Evolutionary conservation across 352 stramenopile genomes (phyloP).

Genomic region (Phytophthora syringae): DNA sequence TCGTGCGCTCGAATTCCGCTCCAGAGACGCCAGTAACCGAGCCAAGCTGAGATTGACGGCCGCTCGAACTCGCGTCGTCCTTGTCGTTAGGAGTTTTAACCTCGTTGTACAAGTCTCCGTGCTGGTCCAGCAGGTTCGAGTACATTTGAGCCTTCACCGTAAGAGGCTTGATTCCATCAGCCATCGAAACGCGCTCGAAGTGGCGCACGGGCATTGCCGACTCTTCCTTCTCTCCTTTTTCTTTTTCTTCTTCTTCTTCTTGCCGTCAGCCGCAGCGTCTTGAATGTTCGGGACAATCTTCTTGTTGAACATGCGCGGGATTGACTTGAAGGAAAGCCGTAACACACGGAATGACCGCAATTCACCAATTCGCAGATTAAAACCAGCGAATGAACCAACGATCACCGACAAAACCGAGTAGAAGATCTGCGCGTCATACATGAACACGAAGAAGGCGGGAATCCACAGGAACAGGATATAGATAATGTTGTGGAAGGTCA

Average conservation of each 20-base stretch:
- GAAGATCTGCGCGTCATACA: constrained; percentile 90
- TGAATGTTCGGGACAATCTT: constrained; percentile 90
- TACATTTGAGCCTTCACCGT: constrained; percentile 89
- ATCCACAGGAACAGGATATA: constrained; percentile 89
- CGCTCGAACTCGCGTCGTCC: constrained; percentile 59
- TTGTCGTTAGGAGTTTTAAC: constrained; percentile 70
- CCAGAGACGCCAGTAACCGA: constrained; percentile 82
- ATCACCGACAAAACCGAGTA: constrained; percentile 83
- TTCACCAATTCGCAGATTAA: constrained; percentile 88
- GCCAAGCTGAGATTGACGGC: constrained; percentile 64
- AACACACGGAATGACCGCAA: constrained; percentile 86
- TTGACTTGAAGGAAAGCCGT: constrained; percentile 86
- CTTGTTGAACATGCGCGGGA: constrained; percentile 88
- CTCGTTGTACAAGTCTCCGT: constrained; percentile 64
- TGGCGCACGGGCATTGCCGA: constrained; percentile 67
- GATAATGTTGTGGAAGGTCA: constrained; percentile 86
- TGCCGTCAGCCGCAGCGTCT: constrained; percentile 48
- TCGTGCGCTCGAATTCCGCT: constrained; percentile 85
- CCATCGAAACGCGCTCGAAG: constrained; percentile 87
- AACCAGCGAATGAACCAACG: constrained; percentile 81
- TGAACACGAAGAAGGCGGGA: constrained; percentile 82
- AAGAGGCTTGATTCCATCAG: constrained; percentile 77
- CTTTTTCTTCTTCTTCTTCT: constrained; percentile 81
- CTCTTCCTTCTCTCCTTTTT: constrained; percentile 76
- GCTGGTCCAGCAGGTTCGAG: constrained; percentile 71